Evolutionary conservation across 495 filamentous ascomycete species (phyloP), one percentile per base, ranked within the genome.

Genomic region (Xylaria telfairii): DNA sequence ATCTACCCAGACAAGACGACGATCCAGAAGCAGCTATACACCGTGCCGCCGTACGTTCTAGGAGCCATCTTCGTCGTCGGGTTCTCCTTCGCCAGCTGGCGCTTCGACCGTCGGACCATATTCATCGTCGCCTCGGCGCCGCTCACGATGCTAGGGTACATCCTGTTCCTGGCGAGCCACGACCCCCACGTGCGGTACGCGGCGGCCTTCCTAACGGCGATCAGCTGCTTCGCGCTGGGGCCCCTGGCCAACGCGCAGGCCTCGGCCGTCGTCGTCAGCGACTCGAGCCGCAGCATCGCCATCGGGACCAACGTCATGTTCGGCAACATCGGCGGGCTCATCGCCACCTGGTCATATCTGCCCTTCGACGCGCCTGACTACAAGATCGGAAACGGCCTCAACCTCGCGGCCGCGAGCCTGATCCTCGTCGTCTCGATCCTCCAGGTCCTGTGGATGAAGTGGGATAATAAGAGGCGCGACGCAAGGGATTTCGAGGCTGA

Each of bases 381-480:
- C 77, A 89, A 81, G 65, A 91, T 92, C 71, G 91, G 92, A 1
- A 92, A 94, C 77, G 91, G 91, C 0, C 76, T 94, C 44, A 93
- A 93, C 74, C 77, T 93, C n/a, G 91, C 90, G 0, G 88, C 89
- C 0, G 77, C 84, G 3, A 80, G 80, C n/a, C 78, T 80, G 26
- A 87, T 84, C 10, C 74, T 92, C 7, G 10, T 92, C 17, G 17
- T 88, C 4, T 73, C 81, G 12, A 81, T 83, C 2, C 51, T 64
- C 0, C 72, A 88, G 57, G 79, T 88, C 75, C 21, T 84, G 0
- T 93, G 87, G 85, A 93, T 93, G 87, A 78, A 76, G n/a, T 77
- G 76, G 77, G 87, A 91, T 72, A 93, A 94, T 73, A 84, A 80
- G 76, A 83, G 81, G 74, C 81, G 91, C 60, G 87, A 87, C 41